Conservation (phyloP, 805 yeast species). For the Lipomyces yamadae region DNA sequence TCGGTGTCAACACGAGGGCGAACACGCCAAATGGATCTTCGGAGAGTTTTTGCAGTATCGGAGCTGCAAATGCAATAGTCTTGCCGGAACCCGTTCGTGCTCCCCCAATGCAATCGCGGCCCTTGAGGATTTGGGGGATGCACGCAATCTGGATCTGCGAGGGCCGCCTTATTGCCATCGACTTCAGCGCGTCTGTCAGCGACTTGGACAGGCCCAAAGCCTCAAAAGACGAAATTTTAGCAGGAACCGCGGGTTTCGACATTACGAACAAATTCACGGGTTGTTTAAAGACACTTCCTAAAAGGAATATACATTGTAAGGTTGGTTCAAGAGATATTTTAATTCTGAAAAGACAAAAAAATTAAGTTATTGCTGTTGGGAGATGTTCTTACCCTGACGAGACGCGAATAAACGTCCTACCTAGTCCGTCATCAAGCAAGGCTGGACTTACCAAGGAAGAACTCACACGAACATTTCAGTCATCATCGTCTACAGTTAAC, state of each 20-base stretch:
- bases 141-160: constrained; percentile 87
- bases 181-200: constrained; percentile 76
- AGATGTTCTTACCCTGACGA: no score
- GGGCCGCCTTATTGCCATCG: constrained; percentile 84
- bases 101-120: constrained; percentile 90
- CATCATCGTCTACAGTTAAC: neutral
- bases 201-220: constrained; percentile 81
- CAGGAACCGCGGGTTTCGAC: neutral
- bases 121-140: constrained; percentile 82
- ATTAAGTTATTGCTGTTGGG: no score
- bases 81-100: constrained; percentile 99
- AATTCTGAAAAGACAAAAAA: no score
- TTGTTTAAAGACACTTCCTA: no score
- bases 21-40: constrained; percentile 92
- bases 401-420: no score
- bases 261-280: neutral
- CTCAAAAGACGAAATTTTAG: constrained; percentile 49
- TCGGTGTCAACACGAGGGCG: constrained; percentile 88
- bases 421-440: no score
- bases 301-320: no score
- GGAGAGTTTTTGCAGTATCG: constrained; percentile 93
- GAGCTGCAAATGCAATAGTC: constrained; percentile 97
- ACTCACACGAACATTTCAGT: neutral
- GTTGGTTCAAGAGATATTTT: no score
- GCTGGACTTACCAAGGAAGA: no score